Evolutionary conservation across 2,329 filamentous ascomycete genomes (phyloP).

Genomic region (Rachicladosporium sp.): DNA sequence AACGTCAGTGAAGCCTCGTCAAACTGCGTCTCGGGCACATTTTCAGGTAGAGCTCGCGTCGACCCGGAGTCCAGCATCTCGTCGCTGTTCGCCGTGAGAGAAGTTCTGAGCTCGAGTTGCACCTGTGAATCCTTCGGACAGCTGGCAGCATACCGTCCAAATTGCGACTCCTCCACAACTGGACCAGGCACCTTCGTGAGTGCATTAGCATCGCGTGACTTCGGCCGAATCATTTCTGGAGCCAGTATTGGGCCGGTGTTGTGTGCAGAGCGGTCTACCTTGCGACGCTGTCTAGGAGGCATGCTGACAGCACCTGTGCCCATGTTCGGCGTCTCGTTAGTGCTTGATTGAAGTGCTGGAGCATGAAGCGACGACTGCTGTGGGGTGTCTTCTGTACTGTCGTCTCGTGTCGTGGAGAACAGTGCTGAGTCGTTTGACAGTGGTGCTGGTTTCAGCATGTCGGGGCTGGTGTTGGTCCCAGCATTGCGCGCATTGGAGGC

Average conservation of each 20-base stretch:
- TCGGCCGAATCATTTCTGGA: background rate
- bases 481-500: no score
- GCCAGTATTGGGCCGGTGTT: background rate
- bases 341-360: background rate
- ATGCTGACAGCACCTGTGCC: background rate
- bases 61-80: background rate
- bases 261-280: constrained; percentile 2
- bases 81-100: constrained; percentile 1
- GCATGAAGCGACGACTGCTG: no score
- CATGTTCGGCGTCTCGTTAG: background rate
- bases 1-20: constrained; percentile 6
- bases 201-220: background rate
- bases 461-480: no score
- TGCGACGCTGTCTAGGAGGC: constrained; percentile 1
- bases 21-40: constrained; percentile 7
- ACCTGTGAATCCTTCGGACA: background rate
- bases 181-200: constrained; percentile 1
- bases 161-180: constrained; percentile 10
- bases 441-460: no score
- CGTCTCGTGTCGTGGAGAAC: no score
- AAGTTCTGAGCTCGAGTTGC: constrained; percentile 3
- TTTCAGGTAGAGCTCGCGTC: background rate
- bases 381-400: no score
- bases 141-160: background rate
- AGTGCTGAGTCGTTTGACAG: no score